Evolutionary conservation across 1,284 basidiomycete genomes (phyloP).

Genomic region (Butyriboletus appendiculatus): DNA sequence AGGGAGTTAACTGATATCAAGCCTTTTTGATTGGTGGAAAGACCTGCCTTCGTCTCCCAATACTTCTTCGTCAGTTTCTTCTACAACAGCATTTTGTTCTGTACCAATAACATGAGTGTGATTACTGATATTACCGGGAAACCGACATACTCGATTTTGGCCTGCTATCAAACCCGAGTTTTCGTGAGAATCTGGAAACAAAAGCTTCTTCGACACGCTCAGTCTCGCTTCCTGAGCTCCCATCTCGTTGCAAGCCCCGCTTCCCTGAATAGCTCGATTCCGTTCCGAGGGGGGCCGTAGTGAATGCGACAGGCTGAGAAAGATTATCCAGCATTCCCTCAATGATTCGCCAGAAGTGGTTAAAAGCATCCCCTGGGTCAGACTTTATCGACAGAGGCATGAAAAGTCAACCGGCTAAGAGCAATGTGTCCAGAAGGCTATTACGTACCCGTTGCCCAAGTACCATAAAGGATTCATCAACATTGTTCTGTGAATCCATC

Average conservation of each 20-base stretch:
- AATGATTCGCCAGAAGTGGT: slow-evolving; percentile 83
- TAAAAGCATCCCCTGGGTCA: slow-evolving; percentile 78
- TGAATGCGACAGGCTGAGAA: slow-evolving; percentile 83
- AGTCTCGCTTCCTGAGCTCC: slow-evolving; percentile 59
- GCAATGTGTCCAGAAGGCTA: slow-evolving; percentile 8
- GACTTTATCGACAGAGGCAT: slow-evolving; percentile 43
- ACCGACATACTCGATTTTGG: slow-evolving; percentile 23
- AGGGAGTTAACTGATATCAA: not conserved
- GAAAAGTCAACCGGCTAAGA: slow-evolving; percentile 6
- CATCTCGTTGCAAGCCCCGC: slow-evolving; percentile 42
- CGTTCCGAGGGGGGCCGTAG: slow-evolving; percentile 68
- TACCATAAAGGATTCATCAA: slow-evolving; percentile 85
- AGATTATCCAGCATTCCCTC: slow-evolving; percentile 81
- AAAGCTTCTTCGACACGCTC: slow-evolving; percentile 59
- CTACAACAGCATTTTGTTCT: slow-evolving; percentile 23
- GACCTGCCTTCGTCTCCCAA: slow-evolving; percentile 43
- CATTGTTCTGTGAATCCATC: slow-evolving; percentile 70
- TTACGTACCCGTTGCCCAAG: slow-evolving; percentile 62
- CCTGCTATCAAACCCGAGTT: slow-evolving; percentile 25
- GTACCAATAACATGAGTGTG: slow-evolving; percentile 12
- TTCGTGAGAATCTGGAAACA: slow-evolving; percentile 49
- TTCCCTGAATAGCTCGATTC: slow-evolving; percentile 32
- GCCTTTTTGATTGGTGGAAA: not conserved
- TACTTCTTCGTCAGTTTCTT: slow-evolving; percentile 39
- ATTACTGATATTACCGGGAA: not conserved